These are phyloP conservation scores for Trichoderma harzianum DNA, from an alignment of 2,329 filamentous ascomycete species.

Conservation along the genomic window DNA sequence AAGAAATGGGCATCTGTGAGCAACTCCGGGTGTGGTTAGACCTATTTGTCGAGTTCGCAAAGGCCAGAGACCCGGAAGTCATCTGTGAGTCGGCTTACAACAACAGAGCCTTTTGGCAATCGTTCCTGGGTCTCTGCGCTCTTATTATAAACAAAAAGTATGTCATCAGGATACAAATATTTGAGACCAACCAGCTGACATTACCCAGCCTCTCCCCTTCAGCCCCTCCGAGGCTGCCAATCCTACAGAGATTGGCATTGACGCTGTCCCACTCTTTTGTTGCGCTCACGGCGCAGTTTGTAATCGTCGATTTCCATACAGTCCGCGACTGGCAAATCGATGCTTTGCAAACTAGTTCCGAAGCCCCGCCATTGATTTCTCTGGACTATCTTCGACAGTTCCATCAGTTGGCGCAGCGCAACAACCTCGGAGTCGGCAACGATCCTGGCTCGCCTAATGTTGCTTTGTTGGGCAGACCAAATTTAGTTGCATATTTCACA, in stretches of 20 bases:
- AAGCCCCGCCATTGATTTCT: conserved; percentile 28
- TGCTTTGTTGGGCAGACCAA: conserved; percentile 19
- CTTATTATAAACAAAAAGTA: conserved; percentile 39
- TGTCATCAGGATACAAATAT: conserved; percentile 22
- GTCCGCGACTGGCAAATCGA: conserved; percentile 22
- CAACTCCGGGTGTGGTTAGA: conserved; percentile 50
- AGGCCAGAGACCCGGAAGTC: conserved; percentile 31
- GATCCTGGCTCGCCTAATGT: conserved; percentile 20
- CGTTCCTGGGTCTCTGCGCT: conserved; percentile 48
- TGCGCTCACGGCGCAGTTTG: conserved; percentile 50
- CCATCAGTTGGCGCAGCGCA: conserved; percentile 26
- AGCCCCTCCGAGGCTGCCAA: conserved; percentile 24
- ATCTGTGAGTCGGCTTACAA: conserved; percentile 43
- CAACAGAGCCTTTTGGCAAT: conserved; percentile 50
- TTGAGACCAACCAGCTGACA: not conserved
- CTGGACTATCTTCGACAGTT: conserved; percentile 46
- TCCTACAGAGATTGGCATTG: conserved; percentile 31
- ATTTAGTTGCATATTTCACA: conserved; percentile 36
- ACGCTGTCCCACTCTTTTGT: conserved; percentile 42
- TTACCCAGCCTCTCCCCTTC: conserved; percentile 26
- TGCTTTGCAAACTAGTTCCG: conserved; percentile 14
- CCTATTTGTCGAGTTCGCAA: conserved; percentile 43
- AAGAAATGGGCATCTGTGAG: conserved; percentile 43
- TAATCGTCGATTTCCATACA: conserved; percentile 43
- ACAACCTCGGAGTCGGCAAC: conserved; percentile 18